Conservation (phyloP, 2,329 filamentous ascomycete species). For the Colletotrichum graminicola region DNA sequence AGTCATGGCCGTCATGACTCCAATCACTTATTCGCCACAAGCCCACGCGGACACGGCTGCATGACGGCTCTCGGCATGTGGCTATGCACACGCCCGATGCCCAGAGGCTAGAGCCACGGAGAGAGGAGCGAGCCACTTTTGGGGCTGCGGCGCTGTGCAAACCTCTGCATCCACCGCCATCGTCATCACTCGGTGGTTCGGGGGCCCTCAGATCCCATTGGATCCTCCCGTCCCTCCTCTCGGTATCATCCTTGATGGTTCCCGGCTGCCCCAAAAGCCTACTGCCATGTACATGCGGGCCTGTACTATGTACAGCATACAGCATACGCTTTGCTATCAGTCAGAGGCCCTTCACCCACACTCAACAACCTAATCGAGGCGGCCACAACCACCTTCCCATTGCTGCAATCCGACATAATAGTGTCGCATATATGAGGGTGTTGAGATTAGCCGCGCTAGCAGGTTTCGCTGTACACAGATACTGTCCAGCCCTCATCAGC, state of each 20-base stretch:
- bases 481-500: slow-evolving; percentile 14
- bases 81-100: background rate
- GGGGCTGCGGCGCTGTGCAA: slow-evolving; percentile 11
- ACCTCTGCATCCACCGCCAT: slow-evolving; percentile 13
- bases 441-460: background rate
- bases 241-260: slow-evolving; percentile 28
- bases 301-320: background rate
- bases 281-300: too few relatives aligned
- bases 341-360: background rate
- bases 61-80: slow-evolving; percentile 8
- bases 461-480: slow-evolving; percentile 9
- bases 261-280: slow-evolving; percentile 1
- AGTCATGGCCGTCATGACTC: background rate
- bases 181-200: slow-evolving; percentile 22
- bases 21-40: slow-evolving; percentile 18
- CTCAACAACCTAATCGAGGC: background rate
- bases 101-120: slow-evolving; percentile 12
- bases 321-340: background rate
- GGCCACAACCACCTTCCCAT: background rate
- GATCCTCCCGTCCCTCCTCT: slow-evolving; percentile 25
- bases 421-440: background rate
- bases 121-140: slow-evolving; percentile 9
- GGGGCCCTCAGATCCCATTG: slow-evolving; percentile 22
- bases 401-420: slow-evolving; percentile 3
- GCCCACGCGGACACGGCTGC: slow-evolving; percentile 25